These are phyloP conservation scores for Pseudogymnoascus sp. DNA, from an alignment of 2,329 filamentous ascomycete genomes.

Conservation along the genomic window DNA sequence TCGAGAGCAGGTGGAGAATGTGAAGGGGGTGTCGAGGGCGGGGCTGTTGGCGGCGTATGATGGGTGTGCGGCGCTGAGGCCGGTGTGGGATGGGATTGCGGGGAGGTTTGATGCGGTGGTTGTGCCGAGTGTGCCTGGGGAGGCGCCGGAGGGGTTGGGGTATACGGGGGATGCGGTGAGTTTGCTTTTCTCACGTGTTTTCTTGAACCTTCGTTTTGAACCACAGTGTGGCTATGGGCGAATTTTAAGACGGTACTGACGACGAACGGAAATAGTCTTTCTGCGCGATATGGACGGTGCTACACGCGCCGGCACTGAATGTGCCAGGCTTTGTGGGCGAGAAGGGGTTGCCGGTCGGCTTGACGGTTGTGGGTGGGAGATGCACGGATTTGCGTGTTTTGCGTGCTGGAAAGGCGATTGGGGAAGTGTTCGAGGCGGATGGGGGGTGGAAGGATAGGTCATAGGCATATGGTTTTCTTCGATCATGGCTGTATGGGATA, in stretches of 20 bases:
- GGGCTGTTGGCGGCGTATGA: conserved; percentile 48
- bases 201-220: neutral
- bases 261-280: conserved; percentile 16
- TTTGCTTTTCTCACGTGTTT: neutral
- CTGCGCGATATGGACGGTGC: conserved; percentile 26
- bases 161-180: conserved; percentile 47
- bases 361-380: conserved; percentile 41
- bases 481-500: neutral
- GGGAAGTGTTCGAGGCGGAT: conserved; percentile 31
- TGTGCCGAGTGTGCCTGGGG: conserved; percentile 49
- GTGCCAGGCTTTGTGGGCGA: conserved; percentile 52
- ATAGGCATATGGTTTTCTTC: neutral
- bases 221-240: neutral
- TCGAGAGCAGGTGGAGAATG: conserved; percentile 43
- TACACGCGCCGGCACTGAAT: conserved; percentile 57
- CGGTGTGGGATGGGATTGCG: conserved; percentile 45
- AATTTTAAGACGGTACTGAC: neutral
- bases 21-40: conserved; percentile 33
- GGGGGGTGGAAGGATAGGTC: conserved; percentile 29
- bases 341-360: conserved; percentile 50
- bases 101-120: conserved; percentile 46
- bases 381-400: conserved; percentile 38
- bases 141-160: conserved; percentile 46
- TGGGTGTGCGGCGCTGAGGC: conserved; percentile 42
- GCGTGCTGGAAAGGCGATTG: conserved; percentile 33